Percentiles rank a stretch among this genome's conserved stretches.
phyloP scores from a whole-genome alignment of 257 asterid genomes.

The Penstemon barbatus region DNA sequence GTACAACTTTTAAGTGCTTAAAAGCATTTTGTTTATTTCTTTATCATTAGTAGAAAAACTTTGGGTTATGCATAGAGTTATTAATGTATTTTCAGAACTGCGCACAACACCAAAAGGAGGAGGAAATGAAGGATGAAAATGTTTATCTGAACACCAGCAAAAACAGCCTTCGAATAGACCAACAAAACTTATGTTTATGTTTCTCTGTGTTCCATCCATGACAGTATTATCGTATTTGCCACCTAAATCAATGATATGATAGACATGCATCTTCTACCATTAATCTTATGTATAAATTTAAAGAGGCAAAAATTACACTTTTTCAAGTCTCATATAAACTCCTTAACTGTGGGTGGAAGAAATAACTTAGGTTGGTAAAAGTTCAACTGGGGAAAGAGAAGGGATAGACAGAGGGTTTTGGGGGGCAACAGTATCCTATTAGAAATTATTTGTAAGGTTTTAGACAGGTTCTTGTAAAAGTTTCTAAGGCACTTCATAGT shows the following conservation, averaged over 20 bases:
- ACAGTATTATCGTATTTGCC: neutral
- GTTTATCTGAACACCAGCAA: neutral
- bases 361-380: neutral
- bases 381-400: neutral
- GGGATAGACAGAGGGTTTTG: neutral
- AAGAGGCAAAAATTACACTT: neutral
- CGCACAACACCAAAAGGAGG: neutral
- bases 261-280: neutral
- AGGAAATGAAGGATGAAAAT: neutral
- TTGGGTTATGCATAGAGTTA: neutral
- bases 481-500: no score
- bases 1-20: no score
- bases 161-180: neutral
- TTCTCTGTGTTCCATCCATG: no score
- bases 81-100: neutral
- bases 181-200: no score
- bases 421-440: constrained; percentile 2
- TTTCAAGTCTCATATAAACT: neutral
- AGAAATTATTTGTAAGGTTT: no score
- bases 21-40: no score
- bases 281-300: neutral
- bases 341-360: neutral
- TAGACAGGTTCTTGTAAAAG: no score
- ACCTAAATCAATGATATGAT: neutral
- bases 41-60: no score